Percentiles rank a stretch among this genome's conserved stretches.
These are phyloP conservation scores for Rosellinia necatrix DNA, from an alignment of 2,329 filamentous ascomycete genomes.

Conservation along the genomic window DNA sequence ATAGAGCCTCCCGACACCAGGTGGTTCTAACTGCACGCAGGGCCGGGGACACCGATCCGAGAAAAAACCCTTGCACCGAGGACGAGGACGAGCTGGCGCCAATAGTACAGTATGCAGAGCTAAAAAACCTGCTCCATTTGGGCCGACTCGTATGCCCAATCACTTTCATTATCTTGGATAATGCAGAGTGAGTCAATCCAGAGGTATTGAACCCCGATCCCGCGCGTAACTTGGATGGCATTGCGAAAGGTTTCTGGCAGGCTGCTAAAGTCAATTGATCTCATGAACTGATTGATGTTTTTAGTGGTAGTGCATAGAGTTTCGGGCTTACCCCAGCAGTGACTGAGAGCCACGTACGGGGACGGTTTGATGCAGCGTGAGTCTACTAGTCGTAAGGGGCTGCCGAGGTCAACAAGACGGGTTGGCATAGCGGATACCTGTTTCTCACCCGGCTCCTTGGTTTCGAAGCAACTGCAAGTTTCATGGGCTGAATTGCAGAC, in stretches of 20 bases:
- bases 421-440: constrained; percentile 9
- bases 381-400: neutral
- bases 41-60: neutral
- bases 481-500: constrained; percentile 6
- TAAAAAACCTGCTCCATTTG: constrained; percentile 28
- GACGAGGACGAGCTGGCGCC: constrained; percentile 19
- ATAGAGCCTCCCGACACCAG: constrained; percentile 1
- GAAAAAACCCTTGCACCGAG: constrained; percentile 17
- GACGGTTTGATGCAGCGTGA: neutral
- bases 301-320: neutral
- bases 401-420: constrained; percentile 8
- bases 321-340: constrained; percentile 16
- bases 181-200: constrained; percentile 12
- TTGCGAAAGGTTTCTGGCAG: constrained; percentile 15
- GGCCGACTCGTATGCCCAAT: constrained; percentile 5
- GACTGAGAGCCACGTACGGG: constrained; percentile 14
- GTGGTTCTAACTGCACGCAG: constrained; percentile 8
- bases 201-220: constrained; percentile 8
- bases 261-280: constrained; percentile 3
- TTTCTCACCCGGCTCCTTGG: neutral
- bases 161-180: constrained; percentile 1
- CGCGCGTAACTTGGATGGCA: constrained; percentile 1
- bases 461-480: neutral
- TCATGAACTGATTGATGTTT: neutral
- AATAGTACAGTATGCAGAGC: constrained; percentile 26